These are phyloP conservation scores for Chlamydomonas incerta DNA, from an alignment of 139 green algal species.

Conservation along the genomic window DNA sequence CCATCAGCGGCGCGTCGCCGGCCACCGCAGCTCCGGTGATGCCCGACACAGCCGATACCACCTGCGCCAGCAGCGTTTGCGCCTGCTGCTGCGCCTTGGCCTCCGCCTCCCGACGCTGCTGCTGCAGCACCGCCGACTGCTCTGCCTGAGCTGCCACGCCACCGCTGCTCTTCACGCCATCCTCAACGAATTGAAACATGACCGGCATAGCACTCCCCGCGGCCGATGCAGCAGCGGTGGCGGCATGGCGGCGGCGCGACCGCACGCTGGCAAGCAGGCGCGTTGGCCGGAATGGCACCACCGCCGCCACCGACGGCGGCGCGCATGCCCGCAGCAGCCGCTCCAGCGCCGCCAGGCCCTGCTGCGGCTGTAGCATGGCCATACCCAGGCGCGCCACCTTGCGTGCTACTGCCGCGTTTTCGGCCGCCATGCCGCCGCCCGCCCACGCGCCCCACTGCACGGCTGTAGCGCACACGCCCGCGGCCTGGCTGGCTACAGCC, in stretches of 20 bases:
- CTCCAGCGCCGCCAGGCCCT: constrained; percentile 60
- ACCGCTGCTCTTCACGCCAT: not conserved
- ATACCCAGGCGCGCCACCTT: constrained; percentile 68
- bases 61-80: not conserved
- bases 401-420: not conserved
- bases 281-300: constrained; percentile 55
- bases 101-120: not conserved
- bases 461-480: constrained; percentile 19
- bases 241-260: not conserved
- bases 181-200: constrained; percentile 31
- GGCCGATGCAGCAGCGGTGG: not conserved
- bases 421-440: constrained; percentile 63
- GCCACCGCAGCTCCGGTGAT: constrained; percentile 58
- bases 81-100: not conserved
- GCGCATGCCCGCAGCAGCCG: constrained; percentile 10
- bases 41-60: not conserved
- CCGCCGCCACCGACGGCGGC: constrained; percentile 25
- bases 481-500: not conserved
- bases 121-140: not conserved
- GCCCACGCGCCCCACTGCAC: constrained; percentile 62
- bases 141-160: not conserved
- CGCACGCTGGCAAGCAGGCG: not conserved
- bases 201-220: not conserved
- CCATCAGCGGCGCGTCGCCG: constrained; percentile 66
- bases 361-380: constrained; percentile 52